phyloP scores from a whole-genome alignment of 2,329 filamentous ascomycete genomes.

The Aspergillus jensenii region DNA sequence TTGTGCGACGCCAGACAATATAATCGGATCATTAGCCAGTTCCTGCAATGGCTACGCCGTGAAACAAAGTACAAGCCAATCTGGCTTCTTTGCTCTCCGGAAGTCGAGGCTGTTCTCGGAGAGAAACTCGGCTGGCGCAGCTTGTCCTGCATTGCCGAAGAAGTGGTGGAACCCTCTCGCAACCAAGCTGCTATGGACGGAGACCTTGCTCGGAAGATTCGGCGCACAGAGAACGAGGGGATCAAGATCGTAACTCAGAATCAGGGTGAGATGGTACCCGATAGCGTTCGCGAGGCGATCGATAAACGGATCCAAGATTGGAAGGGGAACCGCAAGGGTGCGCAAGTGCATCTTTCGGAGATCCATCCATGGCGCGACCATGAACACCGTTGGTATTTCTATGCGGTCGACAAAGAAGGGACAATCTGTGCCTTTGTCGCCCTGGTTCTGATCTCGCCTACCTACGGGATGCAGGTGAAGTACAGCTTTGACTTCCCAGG shows the following conservation, averaged over 20 bases:
- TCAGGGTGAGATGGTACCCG: constrained; percentile 61
- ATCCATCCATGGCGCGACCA: constrained; percentile 85
- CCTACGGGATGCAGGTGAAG: constrained; percentile 90
- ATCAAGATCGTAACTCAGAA: constrained; percentile 75
- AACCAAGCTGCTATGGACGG: constrained; percentile 66
- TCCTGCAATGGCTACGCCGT: constrained; percentile 72
- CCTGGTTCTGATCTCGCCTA: constrained; percentile 75
- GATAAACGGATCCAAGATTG: constrained; percentile 76
- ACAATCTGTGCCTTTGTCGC: constrained; percentile 76
- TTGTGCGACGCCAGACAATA: constrained; percentile 80
- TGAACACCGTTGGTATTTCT: constrained; percentile 82
- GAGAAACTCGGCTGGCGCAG: constrained; percentile 82
- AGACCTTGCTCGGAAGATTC: constrained; percentile 71
- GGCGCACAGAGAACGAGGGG: constrained; percentile 78
- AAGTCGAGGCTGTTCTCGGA: constrained; percentile 76
- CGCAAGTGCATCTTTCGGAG: constrained; percentile 86
- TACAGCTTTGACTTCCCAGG: constrained; percentile 92
- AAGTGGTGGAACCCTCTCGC: constrained; percentile 74
- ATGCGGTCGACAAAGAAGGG: constrained; percentile 71
- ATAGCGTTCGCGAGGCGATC: constrained; percentile 67
- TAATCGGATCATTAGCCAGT: constrained; percentile 68
- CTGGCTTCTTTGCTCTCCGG: constrained; percentile 83
- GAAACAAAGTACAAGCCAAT: constrained; percentile 73
- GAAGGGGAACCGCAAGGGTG: constrained; percentile 76
- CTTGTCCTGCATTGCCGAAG: constrained; percentile 83